Evolutionary conservation across 768 basidiomycete genomes (phyloP).

Genomic region (Tylopilus vinaceipallidus): DNA sequence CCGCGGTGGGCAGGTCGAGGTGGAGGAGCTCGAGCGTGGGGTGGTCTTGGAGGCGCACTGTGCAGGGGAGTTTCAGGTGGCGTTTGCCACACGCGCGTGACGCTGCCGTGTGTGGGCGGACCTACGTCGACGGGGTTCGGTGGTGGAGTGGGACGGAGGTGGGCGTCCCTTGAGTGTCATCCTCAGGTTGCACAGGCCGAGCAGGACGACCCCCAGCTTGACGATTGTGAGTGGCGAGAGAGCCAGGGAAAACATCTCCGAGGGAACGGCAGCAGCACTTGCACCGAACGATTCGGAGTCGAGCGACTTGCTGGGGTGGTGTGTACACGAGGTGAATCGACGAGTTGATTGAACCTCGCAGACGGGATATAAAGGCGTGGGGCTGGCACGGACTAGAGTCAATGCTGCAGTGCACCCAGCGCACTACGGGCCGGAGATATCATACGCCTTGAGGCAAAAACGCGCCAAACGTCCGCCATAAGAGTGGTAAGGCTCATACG

Average conservation of each 20-base stretch:
- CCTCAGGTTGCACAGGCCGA: slow-evolving; percentile 18
- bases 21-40: slow-evolving; percentile 15
- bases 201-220: slow-evolving; percentile 19
- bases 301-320: background rate
- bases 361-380: background rate
- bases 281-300: background rate
- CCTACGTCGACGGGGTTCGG: slow-evolving; percentile 16
- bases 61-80: background rate
- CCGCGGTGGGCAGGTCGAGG: slow-evolving; percentile 8
- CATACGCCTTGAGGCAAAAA: background rate
- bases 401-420: no score
- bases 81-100: background rate
- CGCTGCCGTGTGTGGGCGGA: background rate
- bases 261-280: no score
- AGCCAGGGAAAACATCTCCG: background rate
- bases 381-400: background rate
- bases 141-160: background rate
- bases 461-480: no score
- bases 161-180: slow-evolving; percentile 5
- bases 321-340: background rate
- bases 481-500: no score
- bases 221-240: slow-evolving; percentile 17
- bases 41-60: slow-evolving; percentile 14
- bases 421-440: no score
- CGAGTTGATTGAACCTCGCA: background rate